Conservation (phyloP, 2,329 filamentous ascomycete genomes). For the Nemania bipapillata region DNA sequence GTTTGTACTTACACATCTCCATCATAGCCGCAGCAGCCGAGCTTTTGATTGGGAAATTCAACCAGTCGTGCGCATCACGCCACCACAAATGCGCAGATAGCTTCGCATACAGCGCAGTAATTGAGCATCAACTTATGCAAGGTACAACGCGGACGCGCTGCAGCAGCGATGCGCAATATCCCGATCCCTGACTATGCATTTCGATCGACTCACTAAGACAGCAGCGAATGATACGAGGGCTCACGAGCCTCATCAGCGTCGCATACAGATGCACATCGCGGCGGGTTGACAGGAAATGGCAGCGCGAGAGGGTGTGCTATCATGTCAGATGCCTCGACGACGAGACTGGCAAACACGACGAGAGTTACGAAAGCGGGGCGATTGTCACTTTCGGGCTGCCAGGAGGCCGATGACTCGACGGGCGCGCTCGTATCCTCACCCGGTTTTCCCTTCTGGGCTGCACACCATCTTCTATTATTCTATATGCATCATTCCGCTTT, state of each 20-base stretch:
- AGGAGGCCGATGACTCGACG: conserved; percentile 21
- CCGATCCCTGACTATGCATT: conserved; percentile 44
- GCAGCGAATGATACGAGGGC: conserved; percentile 48
- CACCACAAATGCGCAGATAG: conserved; percentile 18
- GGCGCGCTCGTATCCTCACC: conserved; percentile 39
- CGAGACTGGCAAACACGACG: conserved; percentile 21
- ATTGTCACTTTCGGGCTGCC: background rate
- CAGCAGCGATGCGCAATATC: conserved; percentile 41
- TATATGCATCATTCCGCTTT: conserved; percentile 41
- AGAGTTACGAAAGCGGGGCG: conserved; percentile 3
- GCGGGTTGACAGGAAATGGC: conserved; percentile 36
- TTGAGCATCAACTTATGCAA: conserved; percentile 43
- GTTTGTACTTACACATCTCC: background rate
- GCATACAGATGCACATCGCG: conserved; percentile 40
- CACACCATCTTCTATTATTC: conserved; percentile 45
- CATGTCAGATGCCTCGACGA: conserved; percentile 49
- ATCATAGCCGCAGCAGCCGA: conserved; percentile 32
- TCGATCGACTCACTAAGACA: conserved; percentile 42
- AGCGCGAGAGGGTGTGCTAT: conserved; percentile 40
- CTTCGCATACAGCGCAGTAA: too few relatives aligned
- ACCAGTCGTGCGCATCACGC: conserved; percentile 24
- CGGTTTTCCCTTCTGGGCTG: conserved; percentile 38
- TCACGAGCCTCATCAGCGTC: conserved; percentile 48
- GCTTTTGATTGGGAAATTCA: conserved; percentile 11
- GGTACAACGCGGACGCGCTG: conserved; percentile 48